phyloP scores from a whole-genome alignment of 352 stramenopile genomes.

The Phytopythium aichiense region DNA sequence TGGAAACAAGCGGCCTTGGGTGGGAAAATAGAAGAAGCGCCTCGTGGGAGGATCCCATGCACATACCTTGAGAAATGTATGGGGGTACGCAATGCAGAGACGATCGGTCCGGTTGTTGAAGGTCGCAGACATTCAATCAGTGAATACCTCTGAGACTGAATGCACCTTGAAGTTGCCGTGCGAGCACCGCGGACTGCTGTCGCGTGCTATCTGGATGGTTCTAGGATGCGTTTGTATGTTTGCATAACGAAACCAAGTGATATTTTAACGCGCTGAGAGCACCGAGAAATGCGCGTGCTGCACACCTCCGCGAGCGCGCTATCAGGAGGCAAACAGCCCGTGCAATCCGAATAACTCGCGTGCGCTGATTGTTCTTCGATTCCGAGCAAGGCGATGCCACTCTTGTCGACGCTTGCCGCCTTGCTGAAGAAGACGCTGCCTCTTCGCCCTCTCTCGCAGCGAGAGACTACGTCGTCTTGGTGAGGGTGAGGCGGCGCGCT shows the following conservation, averaged over 20 bases:
- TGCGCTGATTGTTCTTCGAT: slow-evolving; percentile 1
- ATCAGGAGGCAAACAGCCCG: slow-evolving; percentile 1
- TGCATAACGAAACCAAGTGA: slow-evolving; percentile 2
- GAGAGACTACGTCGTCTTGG: neutral
- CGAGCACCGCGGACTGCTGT: neutral
- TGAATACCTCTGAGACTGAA: slow-evolving; percentile 29
- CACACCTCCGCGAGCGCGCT: neutral
- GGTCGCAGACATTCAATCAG: slow-evolving; percentile 13
- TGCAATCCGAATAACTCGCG: slow-evolving; percentile 9
- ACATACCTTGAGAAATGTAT: slow-evolving; percentile 1
- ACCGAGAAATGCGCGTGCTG: slow-evolving; percentile 5
- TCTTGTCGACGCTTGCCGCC: neutral
- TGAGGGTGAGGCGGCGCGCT: neutral
- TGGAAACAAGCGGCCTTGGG: neutral
- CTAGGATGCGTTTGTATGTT: neutral
- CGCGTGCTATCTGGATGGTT: neutral
- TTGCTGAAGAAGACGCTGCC: neutral
- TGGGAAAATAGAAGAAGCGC: slow-evolving; percentile 2
- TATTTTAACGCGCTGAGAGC: neutral
- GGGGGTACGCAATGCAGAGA: slow-evolving; percentile 7
- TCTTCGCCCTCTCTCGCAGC: neutral
- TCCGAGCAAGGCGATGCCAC: neutral
- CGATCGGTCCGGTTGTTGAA: slow-evolving; percentile 28
- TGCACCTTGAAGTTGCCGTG: slow-evolving; percentile 43
- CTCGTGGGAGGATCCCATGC: neutral